Evolutionary conservation across 1,139 yeast species (phyloP).

Genomic region (Suhomyces guaymorum): DNA sequence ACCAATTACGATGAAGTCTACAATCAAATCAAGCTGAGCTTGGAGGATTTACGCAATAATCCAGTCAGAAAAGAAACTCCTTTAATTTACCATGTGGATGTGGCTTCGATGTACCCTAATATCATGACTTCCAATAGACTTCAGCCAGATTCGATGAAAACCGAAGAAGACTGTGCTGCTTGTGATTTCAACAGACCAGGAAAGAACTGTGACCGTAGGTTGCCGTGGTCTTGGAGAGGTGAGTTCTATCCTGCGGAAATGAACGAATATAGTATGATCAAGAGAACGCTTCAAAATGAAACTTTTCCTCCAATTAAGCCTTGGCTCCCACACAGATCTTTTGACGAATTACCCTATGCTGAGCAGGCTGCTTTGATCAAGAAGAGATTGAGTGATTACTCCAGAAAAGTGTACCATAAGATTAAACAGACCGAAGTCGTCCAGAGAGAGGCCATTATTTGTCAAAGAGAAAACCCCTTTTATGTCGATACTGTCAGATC

Average conservation of each 20-base stretch:
- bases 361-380: slow-evolving; percentile 80
- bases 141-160: slow-evolving; percentile 97
- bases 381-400: slow-evolving; percentile 80
- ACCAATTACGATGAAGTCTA: slow-evolving; percentile 77
- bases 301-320: slow-evolving; percentile 66
- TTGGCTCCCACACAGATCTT: slow-evolving; percentile 57
- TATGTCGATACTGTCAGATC: slow-evolving; percentile 92
- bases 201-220: slow-evolving; percentile 83
- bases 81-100: slow-evolving; percentile 94
- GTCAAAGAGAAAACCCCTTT: slow-evolving; percentile 97
- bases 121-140: slow-evolving; percentile 97
- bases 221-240: slow-evolving; percentile 99
- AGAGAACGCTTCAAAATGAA: slow-evolving; percentile 79
- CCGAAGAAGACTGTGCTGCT: slow-evolving; percentile 94
- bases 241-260: slow-evolving; percentile 89
- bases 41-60: slow-evolving; percentile 57
- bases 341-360: slow-evolving; percentile 71
- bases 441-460: slow-evolving; percentile 89
- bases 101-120: slow-evolving; percentile 98
- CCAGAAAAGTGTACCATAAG: slow-evolving; percentile 81
- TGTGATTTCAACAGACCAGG: slow-evolving; percentile 98
- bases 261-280: slow-evolving; percentile 90
- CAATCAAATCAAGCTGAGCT: slow-evolving; percentile 52
- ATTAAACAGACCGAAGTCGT: slow-evolving; percentile 80
- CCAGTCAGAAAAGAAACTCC: slow-evolving; percentile 79